Conservation (phyloP, 345 rosid genomes). For the Aegle marmelos region DNA sequence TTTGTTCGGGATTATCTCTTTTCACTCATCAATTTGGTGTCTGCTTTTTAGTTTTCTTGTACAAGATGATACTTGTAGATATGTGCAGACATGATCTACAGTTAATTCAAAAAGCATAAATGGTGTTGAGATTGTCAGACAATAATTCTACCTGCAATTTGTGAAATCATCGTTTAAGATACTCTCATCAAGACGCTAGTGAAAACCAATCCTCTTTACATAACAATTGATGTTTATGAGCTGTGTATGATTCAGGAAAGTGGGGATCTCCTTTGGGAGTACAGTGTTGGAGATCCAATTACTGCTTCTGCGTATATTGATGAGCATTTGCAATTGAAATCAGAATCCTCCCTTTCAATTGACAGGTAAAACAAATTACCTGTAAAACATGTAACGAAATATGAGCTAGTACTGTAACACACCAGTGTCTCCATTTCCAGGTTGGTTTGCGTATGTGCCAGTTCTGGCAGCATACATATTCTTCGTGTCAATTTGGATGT, state of each 20-base stretch:
- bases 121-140: neutral
- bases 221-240: neutral
- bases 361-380: constrained; percentile 51
- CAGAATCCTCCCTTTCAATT: constrained; percentile 29
- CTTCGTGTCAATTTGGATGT: constrained; percentile 39
- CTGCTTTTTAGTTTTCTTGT: neutral
- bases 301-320: constrained; percentile 88
- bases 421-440: constrained; percentile 35
- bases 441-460: constrained; percentile 70
- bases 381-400: neutral
- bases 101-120: neutral
- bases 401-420: neutral
- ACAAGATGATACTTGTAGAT: neutral
- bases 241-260: constrained; percentile 48
- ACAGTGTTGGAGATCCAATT: constrained; percentile 65
- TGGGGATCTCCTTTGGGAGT: constrained; percentile 67
- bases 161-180: neutral
- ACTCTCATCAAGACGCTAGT: too few relatives aligned
- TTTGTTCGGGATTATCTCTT: too few relatives aligned
- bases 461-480: constrained; percentile 57
- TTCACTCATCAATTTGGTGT: neutral
- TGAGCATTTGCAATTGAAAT: constrained; percentile 57
- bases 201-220: neutral
- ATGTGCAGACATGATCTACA: neutral
- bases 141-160: neutral